Conservation (phyloP, 2,329 filamentous ascomycete genomes). For the Plectosphaerella plurivora region DNA sequence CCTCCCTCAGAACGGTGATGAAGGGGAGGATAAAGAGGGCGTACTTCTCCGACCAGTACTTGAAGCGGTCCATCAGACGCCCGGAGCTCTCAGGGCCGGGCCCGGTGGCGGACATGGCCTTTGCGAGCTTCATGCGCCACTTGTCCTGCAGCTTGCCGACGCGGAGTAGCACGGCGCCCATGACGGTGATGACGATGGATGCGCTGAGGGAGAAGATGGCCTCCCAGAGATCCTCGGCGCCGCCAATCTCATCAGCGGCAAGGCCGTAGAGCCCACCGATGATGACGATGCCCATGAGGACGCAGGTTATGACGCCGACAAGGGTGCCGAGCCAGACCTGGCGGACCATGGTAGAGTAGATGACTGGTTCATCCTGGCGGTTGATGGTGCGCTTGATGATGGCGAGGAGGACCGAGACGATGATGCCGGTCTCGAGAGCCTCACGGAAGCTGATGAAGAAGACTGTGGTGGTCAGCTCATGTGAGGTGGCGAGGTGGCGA, state of each 20-base stretch:
- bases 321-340: slow-evolving; percentile 53
- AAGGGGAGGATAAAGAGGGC: slow-evolving; percentile 75
- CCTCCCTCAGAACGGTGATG: slow-evolving; percentile 72
- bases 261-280: slow-evolving; percentile 41
- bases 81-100: not conserved
- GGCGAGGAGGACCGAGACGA: slow-evolving; percentile 61
- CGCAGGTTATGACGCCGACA: slow-evolving; percentile 10
- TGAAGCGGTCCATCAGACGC: slow-evolving; percentile 6
- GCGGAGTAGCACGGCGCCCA: slow-evolving; percentile 61
- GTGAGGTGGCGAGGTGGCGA: no score
- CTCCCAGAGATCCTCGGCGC: slow-evolving; percentile 63
- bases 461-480: slow-evolving; percentile 27
- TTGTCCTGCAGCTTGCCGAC: slow-evolving; percentile 64
- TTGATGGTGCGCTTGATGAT: slow-evolving; percentile 62
- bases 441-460: slow-evolving; percentile 71
- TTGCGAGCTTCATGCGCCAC: slow-evolving; percentile 61
- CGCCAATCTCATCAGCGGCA: slow-evolving; percentile 50
- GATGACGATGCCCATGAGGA: slow-evolving; percentile 12
- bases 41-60: slow-evolving; percentile 54
- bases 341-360: slow-evolving; percentile 51
- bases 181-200: slow-evolving; percentile 57
- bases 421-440: slow-evolving; percentile 60
- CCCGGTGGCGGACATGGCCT: slow-evolving; percentile 34
- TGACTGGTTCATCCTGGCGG: slow-evolving; percentile 42
- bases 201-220: slow-evolving; percentile 58